A percentile compares a stretch with the other conserved stretches of the same genome.
phyloP scores from a whole-genome alignment of 495 filamentous ascomycete genomes.

The Penicillium mononematosum region DNA sequence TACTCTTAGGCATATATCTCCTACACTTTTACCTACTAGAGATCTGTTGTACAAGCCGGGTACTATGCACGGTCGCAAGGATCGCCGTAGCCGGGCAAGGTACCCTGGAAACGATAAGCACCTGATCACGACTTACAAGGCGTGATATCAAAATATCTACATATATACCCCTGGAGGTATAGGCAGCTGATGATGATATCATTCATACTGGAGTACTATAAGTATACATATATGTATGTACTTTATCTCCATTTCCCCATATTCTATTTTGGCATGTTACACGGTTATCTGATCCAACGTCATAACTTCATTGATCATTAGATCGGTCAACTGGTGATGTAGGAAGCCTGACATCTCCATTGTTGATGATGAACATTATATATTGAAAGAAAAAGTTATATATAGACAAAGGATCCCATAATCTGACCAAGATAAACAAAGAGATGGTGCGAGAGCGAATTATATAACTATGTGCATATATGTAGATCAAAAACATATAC shows the following conservation, averaged over 20 bases:
- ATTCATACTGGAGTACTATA: not conserved
- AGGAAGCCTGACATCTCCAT: no score
- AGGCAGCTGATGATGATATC: not conserved
- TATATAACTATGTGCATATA: not conserved
- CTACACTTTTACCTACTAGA: not conserved
- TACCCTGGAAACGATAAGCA: conserved; percentile 3
- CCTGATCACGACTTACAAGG: not conserved
- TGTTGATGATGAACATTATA: not conserved
- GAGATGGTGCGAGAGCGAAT: not conserved
- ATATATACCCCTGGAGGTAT: not conserved
- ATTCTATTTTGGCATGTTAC: not conserved
- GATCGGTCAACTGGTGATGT: no score
- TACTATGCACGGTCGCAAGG: conserved; percentile 1
- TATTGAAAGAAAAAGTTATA: not conserved
- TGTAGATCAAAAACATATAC: not conserved
- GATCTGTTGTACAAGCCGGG: not conserved
- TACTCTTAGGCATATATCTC: not conserved
- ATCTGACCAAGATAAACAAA: not conserved
- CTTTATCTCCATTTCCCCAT: not conserved
- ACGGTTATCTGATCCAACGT: conserved; percentile 8
- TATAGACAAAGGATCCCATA: not conserved
- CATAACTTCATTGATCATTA: not conserved
- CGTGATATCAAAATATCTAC: not conserved
- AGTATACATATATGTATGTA: not conserved
- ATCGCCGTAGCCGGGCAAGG: not conserved